These are phyloP conservation scores for Chaetomium cochliodes DNA, from an alignment of 495 filamentous ascomycete species.

Conservation along the genomic window DNA sequence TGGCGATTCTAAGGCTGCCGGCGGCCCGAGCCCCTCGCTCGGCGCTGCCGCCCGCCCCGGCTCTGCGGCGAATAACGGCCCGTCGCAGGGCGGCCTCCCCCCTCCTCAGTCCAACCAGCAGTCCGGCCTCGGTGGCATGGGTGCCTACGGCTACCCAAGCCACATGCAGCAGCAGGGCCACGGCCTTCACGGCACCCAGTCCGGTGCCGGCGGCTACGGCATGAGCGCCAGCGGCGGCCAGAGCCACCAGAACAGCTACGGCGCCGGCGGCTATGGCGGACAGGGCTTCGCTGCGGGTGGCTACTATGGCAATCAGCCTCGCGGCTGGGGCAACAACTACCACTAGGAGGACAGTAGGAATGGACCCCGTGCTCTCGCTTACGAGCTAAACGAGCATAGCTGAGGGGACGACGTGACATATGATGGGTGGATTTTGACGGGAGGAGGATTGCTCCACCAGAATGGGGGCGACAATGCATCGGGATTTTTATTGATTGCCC, in stretches of 20 bases:
- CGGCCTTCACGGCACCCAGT: constrained; percentile 59
- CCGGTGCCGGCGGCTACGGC: constrained; percentile 65
- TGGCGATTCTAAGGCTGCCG: constrained; percentile 63
- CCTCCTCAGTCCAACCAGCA: constrained; percentile 69
- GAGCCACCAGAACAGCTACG: constrained; percentile 61
- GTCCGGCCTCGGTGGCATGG: constrained; percentile 45
- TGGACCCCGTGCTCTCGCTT: not conserved
- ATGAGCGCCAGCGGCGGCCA: constrained; percentile 64
- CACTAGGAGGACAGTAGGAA: constrained; percentile 35
- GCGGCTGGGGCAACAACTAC: constrained; percentile 73
- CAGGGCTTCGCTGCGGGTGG: constrained; percentile 48
- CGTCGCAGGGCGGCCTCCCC: constrained; percentile 66
- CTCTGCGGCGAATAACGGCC: constrained; percentile 74
- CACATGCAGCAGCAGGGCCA: constrained; percentile 60
- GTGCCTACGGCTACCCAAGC: constrained; percentile 69
- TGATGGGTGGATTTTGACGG: not conserved
- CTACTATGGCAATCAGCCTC: constrained; percentile 54
- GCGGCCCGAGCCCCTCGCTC: constrained; percentile 81
- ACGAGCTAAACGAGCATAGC: not conserved
- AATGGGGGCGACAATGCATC: not conserved
- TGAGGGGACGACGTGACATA: not conserved
- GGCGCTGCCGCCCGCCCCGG: constrained; percentile 77
- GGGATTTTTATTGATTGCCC: not conserved
- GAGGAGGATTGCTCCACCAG: not conserved
- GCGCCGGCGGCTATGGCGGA: constrained; percentile 52